A percentile compares a stretch with the other conserved stretches of the same genome.
phyloP scores from a whole-genome alignment of 192 early-diverging fungal genomes.

The Funneliformis geosporum region DNA sequence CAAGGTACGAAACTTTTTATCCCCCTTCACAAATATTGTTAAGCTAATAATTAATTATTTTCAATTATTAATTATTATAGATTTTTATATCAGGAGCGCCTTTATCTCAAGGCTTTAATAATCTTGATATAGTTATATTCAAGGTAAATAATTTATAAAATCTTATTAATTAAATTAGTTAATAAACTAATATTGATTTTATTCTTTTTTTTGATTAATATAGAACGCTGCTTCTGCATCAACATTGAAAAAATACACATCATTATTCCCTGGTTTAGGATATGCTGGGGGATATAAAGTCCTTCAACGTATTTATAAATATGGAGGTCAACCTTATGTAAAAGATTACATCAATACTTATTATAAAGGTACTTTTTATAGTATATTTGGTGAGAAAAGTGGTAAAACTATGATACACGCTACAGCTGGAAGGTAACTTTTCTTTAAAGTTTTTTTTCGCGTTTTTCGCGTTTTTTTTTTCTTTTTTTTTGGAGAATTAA shows the following conservation, averaged over 20 bases:
- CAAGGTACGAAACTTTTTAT: slow-evolving; percentile 53
- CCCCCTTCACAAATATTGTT: neutral
- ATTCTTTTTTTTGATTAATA: neutral
- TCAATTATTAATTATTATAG: slow-evolving; percentile 35
- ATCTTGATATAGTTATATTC: slow-evolving; percentile 88
- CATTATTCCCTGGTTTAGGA: slow-evolving; percentile 96
- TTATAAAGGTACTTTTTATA: slow-evolving; percentile 74
- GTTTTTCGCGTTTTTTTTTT: neutral
- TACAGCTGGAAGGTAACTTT: slow-evolving; percentile 77
- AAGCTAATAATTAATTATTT: neutral
- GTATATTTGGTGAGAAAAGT: slow-evolving; percentile 88
- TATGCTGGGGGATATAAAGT: slow-evolving; percentile 99
- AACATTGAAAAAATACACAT: slow-evolving; percentile 81
- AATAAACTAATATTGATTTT: neutral
- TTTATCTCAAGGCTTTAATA: slow-evolving; percentile 62
- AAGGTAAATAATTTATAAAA: slow-evolving; percentile 58
- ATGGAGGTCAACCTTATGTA: slow-evolving; percentile 95
- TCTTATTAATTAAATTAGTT: neutral
- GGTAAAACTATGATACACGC: slow-evolving; percentile 98
- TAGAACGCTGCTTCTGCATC: slow-evolving; percentile 76
- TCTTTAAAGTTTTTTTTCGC: neutral
- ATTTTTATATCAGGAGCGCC: slow-evolving; percentile 72
- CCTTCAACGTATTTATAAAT: slow-evolving; percentile 97
- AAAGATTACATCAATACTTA: slow-evolving; percentile 89
- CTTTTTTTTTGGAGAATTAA: too few relatives aligned